These are phyloP conservation scores for Aspergillus phoenicis DNA, from an alignment of 2,329 filamentous ascomycete species.

Conservation along the genomic window DNA sequence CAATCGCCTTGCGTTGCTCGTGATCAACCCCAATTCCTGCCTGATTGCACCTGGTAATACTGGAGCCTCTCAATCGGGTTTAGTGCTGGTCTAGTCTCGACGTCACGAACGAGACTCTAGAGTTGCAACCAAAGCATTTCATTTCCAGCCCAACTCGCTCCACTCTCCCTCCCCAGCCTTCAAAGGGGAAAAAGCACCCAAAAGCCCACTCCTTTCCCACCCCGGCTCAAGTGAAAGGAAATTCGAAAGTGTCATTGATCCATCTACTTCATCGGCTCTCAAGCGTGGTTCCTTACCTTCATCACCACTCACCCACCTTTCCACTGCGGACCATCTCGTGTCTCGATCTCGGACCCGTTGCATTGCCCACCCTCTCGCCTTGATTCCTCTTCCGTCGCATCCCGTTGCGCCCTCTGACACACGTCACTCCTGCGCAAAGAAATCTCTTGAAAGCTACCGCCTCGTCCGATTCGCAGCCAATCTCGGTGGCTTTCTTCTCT, in stretches of 20 bases:
- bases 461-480: conserved; percentile 13
- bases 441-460: conserved; percentile 19
- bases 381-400: conserved; percentile 30
- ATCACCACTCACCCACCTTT: neutral
- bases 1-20: conserved; percentile 1
- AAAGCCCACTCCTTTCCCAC: neutral
- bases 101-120: conserved; percentile 22
- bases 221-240: neutral
- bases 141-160: neutral
- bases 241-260: conserved; percentile 12
- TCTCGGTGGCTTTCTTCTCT: conserved; percentile 1
- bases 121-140: conserved; percentile 8
- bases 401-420: conserved; percentile 24
- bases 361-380: conserved; percentile 16
- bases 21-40: conserved; percentile 8
- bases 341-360: conserved; percentile 18
- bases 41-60: neutral
- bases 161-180: neutral
- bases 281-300: conserved; percentile 4
- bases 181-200: neutral
- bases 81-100: conserved; percentile 20
- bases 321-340: neutral
- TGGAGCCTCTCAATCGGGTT: no score
- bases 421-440: conserved; percentile 41
- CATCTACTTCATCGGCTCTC: neutral